These are phyloP conservation scores for Sphenostylis stenocarpa DNA, from an alignment of 306 rosid species.

Conservation along the genomic window DNA sequence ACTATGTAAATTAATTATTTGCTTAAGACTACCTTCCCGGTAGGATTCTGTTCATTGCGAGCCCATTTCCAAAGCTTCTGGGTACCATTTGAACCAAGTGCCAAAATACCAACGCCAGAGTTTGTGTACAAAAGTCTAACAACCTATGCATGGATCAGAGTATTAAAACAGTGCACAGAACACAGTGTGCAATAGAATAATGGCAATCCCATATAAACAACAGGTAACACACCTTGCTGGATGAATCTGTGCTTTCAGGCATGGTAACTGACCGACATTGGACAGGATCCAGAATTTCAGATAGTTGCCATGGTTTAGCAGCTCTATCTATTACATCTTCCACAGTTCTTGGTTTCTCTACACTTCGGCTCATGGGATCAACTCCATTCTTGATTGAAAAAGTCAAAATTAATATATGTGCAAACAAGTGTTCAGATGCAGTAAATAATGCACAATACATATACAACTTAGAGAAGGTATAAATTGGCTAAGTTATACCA, in stretches of 20 bases:
- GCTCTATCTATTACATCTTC: slow-evolving; percentile 68
- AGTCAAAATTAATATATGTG: slow-evolving; percentile 39
- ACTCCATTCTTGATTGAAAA: slow-evolving; percentile 64
- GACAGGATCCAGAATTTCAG: slow-evolving; percentile 72
- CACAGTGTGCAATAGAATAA: slow-evolving; percentile 3
- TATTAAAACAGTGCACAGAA: slow-evolving; percentile 8
- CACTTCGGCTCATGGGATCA: slow-evolving; percentile 58
- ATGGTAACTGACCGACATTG: slow-evolving; percentile 70
- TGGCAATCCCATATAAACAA: slow-evolving; percentile 10
- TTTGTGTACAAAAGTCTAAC: slow-evolving; percentile 74
- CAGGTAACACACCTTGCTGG: slow-evolving; percentile 64
- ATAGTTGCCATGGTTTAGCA: slow-evolving; percentile 76
- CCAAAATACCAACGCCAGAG: slow-evolving; percentile 76
- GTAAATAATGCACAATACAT: slow-evolving; percentile 9
- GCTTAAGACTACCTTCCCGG: slow-evolving; percentile 61
- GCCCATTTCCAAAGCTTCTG: slow-evolving; percentile 91
- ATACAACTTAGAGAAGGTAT: neutral
- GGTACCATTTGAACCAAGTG: slow-evolving; percentile 84
- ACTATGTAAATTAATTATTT: slow-evolving; percentile 12
- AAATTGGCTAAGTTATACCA: slow-evolving; percentile 5
- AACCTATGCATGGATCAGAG: slow-evolving; percentile 49
- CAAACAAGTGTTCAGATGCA: slow-evolving; percentile 28
- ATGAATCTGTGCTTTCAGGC: slow-evolving; percentile 79
- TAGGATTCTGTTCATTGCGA: slow-evolving; percentile 67
- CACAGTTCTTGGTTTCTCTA: slow-evolving; percentile 60